phyloP scores from a whole-genome alignment of 768 basidiomycete species.

The Pleurotus eryngii region DNA sequence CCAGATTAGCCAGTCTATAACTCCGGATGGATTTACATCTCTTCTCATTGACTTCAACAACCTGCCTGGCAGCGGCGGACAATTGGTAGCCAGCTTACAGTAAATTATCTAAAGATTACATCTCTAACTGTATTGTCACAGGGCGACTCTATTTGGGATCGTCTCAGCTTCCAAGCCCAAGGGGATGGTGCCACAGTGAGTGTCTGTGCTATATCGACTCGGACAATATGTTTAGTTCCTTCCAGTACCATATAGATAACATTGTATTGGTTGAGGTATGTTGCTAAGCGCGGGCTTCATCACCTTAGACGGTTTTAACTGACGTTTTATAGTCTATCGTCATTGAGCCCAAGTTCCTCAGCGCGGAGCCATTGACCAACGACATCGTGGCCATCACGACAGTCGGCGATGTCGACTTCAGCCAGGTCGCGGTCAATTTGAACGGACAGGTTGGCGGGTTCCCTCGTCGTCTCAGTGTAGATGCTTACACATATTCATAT shows the following conservation, averaged over 20 bases:
- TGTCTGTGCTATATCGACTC: not conserved
- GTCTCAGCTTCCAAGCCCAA: constrained; percentile 45
- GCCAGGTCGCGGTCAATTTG: constrained; percentile 31
- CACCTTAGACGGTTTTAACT: too few relatives aligned
- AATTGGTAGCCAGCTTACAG: constrained; percentile 23
- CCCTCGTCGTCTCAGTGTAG: not conserved
- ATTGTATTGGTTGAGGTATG: constrained; percentile 40
- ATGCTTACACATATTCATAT: not conserved
- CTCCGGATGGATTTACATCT: constrained; percentile 36
- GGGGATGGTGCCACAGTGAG: constrained; percentile 41
- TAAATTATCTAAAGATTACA: too few relatives aligned
- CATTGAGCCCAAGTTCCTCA: constrained; percentile 44
- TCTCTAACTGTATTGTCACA: too few relatives aligned
- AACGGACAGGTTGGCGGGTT: constrained; percentile 32
- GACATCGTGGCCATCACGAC: constrained; percentile 49
- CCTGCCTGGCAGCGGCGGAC: constrained; percentile 38
- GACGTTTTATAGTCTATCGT: constrained; percentile 31
- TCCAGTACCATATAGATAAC: constrained; percentile 49
- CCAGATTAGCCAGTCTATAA: constrained; percentile 35
- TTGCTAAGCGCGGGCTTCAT: not conserved
- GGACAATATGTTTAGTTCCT: not conserved
- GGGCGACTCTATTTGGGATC: constrained; percentile 43
- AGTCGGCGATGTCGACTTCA: constrained; percentile 42
- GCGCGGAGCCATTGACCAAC: constrained; percentile 47
- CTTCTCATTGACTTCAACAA: constrained; percentile 44